Conservation (phyloP, 306 rosid genomes). For the Elaeagnus macrophylla region DNA sequence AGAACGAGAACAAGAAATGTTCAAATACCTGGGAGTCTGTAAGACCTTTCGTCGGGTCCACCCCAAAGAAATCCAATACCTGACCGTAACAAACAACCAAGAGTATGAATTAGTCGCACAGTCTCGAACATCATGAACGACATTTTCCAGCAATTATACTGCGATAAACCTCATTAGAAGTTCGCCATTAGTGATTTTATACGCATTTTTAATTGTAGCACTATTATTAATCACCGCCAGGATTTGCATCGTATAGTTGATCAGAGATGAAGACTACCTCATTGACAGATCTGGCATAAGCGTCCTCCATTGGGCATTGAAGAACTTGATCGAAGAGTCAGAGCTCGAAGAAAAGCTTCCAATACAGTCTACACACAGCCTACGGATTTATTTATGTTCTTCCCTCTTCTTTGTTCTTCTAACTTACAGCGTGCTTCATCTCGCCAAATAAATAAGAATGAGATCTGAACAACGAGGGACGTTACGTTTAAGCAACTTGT, state of each 20-base stretch:
- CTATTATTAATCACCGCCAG: not conserved
- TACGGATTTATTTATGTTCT: not conserved
- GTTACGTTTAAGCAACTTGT: too few relatives aligned
- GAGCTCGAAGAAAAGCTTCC: not conserved
- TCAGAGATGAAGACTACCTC: slow-evolving; percentile 43
- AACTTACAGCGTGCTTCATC: too few relatives aligned
- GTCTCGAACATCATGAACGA: not conserved
- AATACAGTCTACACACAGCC: slow-evolving; percentile 1
- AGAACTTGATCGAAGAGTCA: slow-evolving; percentile 28
- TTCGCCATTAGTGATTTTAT: not conserved
- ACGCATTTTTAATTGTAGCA: slow-evolving; percentile 1
- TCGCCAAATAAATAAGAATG: too few relatives aligned
- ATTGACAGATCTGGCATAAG: slow-evolving; percentile 75
- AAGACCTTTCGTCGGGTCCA: slow-evolving; percentile 73
- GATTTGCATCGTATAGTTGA: not conserved
- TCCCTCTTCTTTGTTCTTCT: not conserved
- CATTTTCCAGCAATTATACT: too few relatives aligned
- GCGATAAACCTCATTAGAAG: too few relatives aligned
- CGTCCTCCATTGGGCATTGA: slow-evolving; percentile 63
- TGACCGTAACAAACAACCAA: slow-evolving; percentile 14
- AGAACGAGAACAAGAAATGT: slow-evolving; percentile 1
- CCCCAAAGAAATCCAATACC: slow-evolving; percentile 87
- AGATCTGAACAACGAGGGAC: too few relatives aligned
- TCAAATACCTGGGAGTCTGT: slow-evolving; percentile 54
- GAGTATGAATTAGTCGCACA: slow-evolving; percentile 2